These are phyloP conservation scores for Phytopythium chamaehyphon DNA, from an alignment of 352 stramenopile species.

Conservation along the genomic window DNA sequence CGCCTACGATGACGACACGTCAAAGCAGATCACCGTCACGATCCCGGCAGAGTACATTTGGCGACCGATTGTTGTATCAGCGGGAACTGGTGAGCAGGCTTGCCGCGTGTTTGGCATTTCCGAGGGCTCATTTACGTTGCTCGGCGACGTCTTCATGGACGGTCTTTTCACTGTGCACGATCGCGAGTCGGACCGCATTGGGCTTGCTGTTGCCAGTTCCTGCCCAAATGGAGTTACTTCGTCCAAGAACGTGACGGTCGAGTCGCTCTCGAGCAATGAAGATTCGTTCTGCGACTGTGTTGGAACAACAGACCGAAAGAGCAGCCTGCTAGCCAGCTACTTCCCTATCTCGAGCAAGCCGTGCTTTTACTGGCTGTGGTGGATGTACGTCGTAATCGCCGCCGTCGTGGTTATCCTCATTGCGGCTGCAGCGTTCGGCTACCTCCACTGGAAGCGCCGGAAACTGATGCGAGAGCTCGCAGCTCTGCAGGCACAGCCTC, in stretches of 20 bases:
- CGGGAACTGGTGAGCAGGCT: slow-evolving; percentile 25
- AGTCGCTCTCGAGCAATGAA: slow-evolving; percentile 19
- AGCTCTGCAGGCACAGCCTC: slow-evolving; percentile 27
- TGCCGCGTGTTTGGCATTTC: slow-evolving; percentile 83
- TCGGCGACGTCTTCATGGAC: slow-evolving; percentile 86
- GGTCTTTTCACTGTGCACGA: slow-evolving; percentile 81
- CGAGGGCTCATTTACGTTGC: slow-evolving; percentile 65
- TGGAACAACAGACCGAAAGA: slow-evolving; percentile 46
- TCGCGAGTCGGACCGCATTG: slow-evolving; percentile 44
- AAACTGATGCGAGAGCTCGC: slow-evolving; percentile 43
- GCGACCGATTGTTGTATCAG: slow-evolving; percentile 62
- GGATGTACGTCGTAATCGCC: slow-evolving; percentile 82
- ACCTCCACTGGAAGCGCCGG: slow-evolving; percentile 46
- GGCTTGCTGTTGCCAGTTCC: slow-evolving; percentile 58
- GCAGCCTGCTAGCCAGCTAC: slow-evolving; percentile 56
- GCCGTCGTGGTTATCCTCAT: slow-evolving; percentile 50
- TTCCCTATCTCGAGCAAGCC: slow-evolving; percentile 56
- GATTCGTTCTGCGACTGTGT: slow-evolving; percentile 70
- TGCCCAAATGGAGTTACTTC: slow-evolving; percentile 72
- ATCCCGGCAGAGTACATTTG: slow-evolving; percentile 83
- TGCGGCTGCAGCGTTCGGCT: slow-evolving; percentile 40
- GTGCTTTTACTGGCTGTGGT: slow-evolving; percentile 88
- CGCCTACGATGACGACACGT: slow-evolving; percentile 36
- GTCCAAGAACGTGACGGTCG: slow-evolving; percentile 59
- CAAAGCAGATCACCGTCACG: slow-evolving; percentile 64